These are phyloP conservation scores for Hygrocybe punicea DNA, from an alignment of 768 basidiomycete species.

Conservation along the genomic window DNA sequence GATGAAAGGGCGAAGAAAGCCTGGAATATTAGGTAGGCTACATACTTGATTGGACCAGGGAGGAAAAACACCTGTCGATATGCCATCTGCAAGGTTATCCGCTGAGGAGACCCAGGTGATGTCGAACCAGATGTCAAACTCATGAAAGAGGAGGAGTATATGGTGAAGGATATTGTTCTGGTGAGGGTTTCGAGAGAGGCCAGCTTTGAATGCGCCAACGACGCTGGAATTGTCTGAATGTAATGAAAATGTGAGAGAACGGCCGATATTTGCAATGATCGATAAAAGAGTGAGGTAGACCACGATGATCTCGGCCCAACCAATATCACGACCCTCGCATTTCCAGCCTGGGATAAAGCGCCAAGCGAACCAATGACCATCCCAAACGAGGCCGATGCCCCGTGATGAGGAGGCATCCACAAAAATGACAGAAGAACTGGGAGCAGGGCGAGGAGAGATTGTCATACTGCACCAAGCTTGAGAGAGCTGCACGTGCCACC, in stretches of 20 bases:
- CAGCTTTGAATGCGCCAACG: constrained; percentile 20
- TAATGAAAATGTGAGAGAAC: constrained; percentile 15
- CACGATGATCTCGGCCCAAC: constrained; percentile 25
- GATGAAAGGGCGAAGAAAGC: neutral
- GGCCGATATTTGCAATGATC: constrained; percentile 9
- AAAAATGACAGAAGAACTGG: constrained; percentile 11
- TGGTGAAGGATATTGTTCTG: constrained; percentile 1
- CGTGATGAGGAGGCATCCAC: constrained; percentile 21
- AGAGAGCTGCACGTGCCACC: constrained; percentile 23
- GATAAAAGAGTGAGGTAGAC: constrained; percentile 23
- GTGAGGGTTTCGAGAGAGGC: too few relatives aligned
- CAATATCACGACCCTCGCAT: constrained; percentile 17
- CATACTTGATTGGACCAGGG: neutral
- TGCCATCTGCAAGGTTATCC: neutral
- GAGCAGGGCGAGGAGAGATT: constrained; percentile 2
- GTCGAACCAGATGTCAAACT: neutral
- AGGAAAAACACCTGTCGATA: neutral
- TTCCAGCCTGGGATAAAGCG: constrained; percentile 14
- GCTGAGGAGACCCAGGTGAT: neutral
- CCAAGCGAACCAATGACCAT: constrained; percentile 21
- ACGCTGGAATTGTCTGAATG: constrained; percentile 30
- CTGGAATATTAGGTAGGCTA: too few relatives aligned
- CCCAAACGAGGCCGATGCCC: constrained; percentile 17
- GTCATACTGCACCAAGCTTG: neutral
- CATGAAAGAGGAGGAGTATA: neutral